Evolutionary conservation across 805 yeast species (phyloP), one percentile per base, ranked within the genome.

Genomic region (Citeromyces nyonsensis): DNA sequence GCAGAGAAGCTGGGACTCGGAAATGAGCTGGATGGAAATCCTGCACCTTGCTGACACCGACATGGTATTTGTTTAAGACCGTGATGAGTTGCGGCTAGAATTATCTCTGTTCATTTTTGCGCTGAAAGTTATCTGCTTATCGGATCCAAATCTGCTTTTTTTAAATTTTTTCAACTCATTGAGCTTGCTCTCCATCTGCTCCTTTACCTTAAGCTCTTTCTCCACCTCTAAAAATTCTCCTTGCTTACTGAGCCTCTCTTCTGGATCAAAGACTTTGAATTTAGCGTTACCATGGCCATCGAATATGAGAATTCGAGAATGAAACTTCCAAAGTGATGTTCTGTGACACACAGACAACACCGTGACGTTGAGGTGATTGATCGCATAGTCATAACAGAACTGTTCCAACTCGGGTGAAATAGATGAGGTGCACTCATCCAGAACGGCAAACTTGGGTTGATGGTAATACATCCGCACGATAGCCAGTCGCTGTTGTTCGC

Each of bases 371-470:
- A 81, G 60, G 11, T 64, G 59, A 48, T 79, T 81, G 6, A 45
- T 56, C 1, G 95, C 95, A 45, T 79, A 78, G 33, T 72, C 54
- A 47, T 86, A 86, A 82, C 88, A 85, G 44, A 76, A 73, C 39
- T 79, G 83, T 49, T 86, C 97, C 72, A 85, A 77, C 38, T 79
- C 81, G 8, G 91, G 82, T 0, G 95, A 76, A 2, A 86, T 94
- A 1, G 94, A 88, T 3, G 95, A 83, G 1, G 97, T 86, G 53
- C 95, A 86, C 58, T 86, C 97, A 56, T 86, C 97, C 40, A 86
- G 60, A 15, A 86, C 94, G 0, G 97, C 97, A 62, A 85, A 86
- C 51, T 73, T 79, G 2, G 97, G 97, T 44, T 68, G 66, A 52
- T 86, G 95, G 49, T 85, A 86, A 48, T 81, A 86, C 53, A 86